Conservation (phyloP, 2,329 filamentous ascomycete species). For the Cercospora berteroae region DNA sequence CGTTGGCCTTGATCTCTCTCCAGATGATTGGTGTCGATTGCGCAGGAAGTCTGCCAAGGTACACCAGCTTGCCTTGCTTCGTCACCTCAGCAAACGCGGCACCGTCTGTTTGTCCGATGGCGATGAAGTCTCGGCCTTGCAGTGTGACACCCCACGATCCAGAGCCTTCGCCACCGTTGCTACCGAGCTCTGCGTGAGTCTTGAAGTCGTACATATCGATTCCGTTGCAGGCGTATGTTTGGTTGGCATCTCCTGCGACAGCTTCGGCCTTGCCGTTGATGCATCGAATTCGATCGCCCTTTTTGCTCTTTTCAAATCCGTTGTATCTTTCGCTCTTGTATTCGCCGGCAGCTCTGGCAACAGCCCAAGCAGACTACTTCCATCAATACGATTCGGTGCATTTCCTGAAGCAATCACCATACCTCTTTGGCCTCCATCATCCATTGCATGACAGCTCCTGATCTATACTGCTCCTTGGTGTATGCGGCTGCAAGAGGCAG, state of each 20-base stretch:
- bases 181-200: constrained; percentile 55
- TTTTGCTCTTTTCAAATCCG: constrained; percentile 19
- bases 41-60: constrained; percentile 55
- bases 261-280: constrained; percentile 47
- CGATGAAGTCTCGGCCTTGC: constrained; percentile 55
- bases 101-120: constrained; percentile 56
- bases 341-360: constrained; percentile 25
- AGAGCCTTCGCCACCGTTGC: constrained; percentile 44
- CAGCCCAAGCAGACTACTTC: constrained; percentile 25
- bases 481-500: constrained; percentile 23
- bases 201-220: constrained; percentile 57
- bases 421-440: constrained; percentile 29
- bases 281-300: constrained; percentile 35
- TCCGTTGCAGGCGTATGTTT: constrained; percentile 52
- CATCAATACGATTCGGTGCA: constrained; percentile 4
- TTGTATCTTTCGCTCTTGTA: constrained; percentile 26
- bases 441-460: constrained; percentile 23
- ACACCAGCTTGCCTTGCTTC: constrained; percentile 50
- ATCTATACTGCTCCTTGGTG: constrained; percentile 22
- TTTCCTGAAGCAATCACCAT: background rate
- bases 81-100: constrained; percentile 56
- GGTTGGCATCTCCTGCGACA: constrained; percentile 46
- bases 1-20: constrained; percentile 53
- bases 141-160: constrained; percentile 57
- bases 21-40: constrained; percentile 50